Percentiles rank a stretch among this genome's conserved stretches.
Evolutionary conservation across 2,329 filamentous ascomycete species (phyloP).

Genomic region (Penicillium italicum): DNA sequence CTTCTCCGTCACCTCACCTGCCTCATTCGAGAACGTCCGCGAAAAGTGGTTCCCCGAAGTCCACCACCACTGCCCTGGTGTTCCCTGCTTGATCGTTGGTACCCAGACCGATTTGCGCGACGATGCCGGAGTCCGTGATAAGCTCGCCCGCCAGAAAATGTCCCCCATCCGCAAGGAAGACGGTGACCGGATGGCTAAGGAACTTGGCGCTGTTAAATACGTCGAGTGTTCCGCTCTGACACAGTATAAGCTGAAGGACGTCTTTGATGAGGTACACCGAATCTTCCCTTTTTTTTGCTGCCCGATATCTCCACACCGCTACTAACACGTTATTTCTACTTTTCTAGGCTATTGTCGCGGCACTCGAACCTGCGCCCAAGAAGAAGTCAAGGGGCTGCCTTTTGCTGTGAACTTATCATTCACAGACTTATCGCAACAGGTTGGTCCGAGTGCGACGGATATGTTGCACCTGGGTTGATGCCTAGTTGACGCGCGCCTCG

Average conservation of each 20-base stretch:
- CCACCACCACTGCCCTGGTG: conserved; percentile 95
- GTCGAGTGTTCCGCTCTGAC: conserved; percentile 98
- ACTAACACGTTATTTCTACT: conserved; percentile 9
- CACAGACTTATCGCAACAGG: conserved; percentile 12
- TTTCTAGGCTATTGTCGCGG: conserved; percentile 83
- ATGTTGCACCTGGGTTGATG: conserved; percentile 5
- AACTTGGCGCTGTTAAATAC: conserved; percentile 96
- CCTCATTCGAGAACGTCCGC: conserved; percentile 97
- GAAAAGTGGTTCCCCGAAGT: conserved; percentile 99
- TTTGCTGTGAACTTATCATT: conserved; percentile 54
- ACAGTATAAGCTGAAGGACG: conserved; percentile 97
- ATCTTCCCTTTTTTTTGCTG: conserved; percentile 1
- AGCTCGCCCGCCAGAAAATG: conserved; percentile 96
- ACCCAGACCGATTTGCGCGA: conserved; percentile 96
- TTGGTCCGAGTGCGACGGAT: conserved; percentile 9
- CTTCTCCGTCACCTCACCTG: conserved; percentile 95
- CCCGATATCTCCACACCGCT: neutral
- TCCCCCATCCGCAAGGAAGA: conserved; percentile 85
- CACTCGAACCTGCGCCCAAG: conserved; percentile 81
- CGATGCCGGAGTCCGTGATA: conserved; percentile 80
- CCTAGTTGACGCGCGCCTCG: conserved; percentile 9
- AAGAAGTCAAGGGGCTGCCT: conserved; percentile 68
- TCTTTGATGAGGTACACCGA: conserved; percentile 84
- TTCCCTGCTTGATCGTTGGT: conserved; percentile 95
- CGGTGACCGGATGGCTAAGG: conserved; percentile 93